Evolutionary conservation across 2,329 filamentous ascomycete species (phyloP).

Genomic region (Didymella pomorum): DNA sequence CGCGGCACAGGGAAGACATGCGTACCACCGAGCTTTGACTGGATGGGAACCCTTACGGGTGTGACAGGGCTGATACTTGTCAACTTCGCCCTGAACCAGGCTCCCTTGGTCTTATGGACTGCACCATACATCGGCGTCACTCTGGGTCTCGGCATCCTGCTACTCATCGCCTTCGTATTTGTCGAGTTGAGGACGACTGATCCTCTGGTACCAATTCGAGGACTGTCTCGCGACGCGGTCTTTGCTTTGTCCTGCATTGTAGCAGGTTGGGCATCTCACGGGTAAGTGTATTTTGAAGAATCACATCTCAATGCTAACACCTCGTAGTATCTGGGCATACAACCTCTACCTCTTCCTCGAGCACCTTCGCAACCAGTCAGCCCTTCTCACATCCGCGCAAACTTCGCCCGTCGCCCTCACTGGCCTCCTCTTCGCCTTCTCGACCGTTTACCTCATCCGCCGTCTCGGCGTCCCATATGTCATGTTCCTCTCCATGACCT

Average conservation of each 20-base stretch:
- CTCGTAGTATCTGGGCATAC: background rate
- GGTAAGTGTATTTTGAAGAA: background rate
- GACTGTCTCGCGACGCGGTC: background rate
- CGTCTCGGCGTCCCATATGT: background rate
- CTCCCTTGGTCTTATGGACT: background rate
- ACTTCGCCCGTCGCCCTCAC: background rate
- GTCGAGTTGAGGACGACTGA: background rate
- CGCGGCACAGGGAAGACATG: background rate
- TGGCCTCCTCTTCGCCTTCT: background rate
- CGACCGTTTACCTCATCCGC: background rate
- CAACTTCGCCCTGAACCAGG: conserved; percentile 4
- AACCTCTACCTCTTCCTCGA: background rate
- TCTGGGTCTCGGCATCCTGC: background rate
- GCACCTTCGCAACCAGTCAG: background rate
- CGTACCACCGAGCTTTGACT: background rate
- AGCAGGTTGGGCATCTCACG: background rate
- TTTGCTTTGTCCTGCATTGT: background rate
- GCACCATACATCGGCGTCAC: background rate
- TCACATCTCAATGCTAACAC: background rate
- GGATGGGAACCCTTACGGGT: background rate
- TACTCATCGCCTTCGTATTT: background rate
- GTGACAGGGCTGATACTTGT: conserved; percentile 3
- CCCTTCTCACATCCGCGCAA: background rate
- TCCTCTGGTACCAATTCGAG: background rate
- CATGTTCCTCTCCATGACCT: background rate